phyloP scores from a whole-genome alignment of 164 flowering plant species.

The Vitis cinerea region DNA sequence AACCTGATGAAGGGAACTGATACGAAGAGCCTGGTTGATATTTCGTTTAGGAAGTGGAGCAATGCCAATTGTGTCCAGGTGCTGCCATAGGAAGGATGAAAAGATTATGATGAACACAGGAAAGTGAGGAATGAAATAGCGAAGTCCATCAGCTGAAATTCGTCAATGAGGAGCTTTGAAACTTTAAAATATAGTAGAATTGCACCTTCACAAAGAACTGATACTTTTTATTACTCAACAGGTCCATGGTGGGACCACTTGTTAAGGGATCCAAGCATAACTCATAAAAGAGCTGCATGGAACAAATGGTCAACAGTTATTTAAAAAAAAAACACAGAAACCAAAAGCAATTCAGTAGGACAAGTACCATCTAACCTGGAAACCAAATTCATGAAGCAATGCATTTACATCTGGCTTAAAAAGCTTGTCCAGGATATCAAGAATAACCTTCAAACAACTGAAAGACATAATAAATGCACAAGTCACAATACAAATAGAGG shows the following conservation, averaged over 20 bases:
- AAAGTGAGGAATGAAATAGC: not conserved
- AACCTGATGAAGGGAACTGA: conserved; percentile 97
- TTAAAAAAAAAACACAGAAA: not conserved
- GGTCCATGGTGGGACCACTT: conserved; percentile 73
- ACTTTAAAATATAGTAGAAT: not conserved
- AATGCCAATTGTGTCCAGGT: conserved; percentile 71
- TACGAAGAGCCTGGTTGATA: conserved; percentile 73
- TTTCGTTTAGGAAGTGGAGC: conserved; percentile 91
- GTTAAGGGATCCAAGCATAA: conserved; percentile 90
- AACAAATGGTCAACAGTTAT: conserved; percentile 12
- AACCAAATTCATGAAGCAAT: conserved; percentile 87
- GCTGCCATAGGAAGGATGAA: conserved; percentile 43
- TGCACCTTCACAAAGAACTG: conserved; percentile 85
- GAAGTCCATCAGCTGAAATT: not conserved
- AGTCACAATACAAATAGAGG: not conserved
- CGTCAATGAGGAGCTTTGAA: not conserved
- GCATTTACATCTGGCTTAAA: conserved; percentile 78
- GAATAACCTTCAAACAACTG: conserved; percentile 96
- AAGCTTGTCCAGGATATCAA: conserved; percentile 85
- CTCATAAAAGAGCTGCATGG: conserved; percentile 82
- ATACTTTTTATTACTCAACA: conserved; percentile 72
- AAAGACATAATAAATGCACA: conserved; percentile 3
- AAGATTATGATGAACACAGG: not conserved
- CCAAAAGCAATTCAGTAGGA: not conserved
- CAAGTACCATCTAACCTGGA: conserved; percentile 58